These are phyloP conservation scores for Nothophytophthora sp. DNA, from an alignment of 352 stramenopile genomes.

Conservation along the genomic window DNA sequence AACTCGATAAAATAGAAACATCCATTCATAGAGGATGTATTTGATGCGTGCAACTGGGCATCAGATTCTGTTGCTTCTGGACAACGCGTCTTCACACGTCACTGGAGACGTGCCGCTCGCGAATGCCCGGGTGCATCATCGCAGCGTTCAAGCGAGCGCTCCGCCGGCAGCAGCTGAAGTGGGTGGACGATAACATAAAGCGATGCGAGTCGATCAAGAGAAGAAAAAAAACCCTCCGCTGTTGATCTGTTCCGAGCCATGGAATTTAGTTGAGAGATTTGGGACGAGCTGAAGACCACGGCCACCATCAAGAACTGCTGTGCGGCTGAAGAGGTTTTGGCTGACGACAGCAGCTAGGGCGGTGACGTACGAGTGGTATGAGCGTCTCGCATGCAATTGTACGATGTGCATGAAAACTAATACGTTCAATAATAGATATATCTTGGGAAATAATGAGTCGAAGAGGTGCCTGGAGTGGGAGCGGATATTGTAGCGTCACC, in stretches of 20 bases:
- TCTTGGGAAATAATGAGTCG: no score
- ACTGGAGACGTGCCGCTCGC: not conserved
- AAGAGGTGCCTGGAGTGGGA: no score
- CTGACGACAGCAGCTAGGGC: not conserved
- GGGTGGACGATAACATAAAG: conserved; percentile 7
- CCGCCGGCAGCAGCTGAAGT: not conserved
- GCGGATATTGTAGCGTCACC: no score
- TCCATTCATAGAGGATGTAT: no score
- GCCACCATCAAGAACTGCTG: conserved; percentile 10
- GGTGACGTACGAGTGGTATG: no score
- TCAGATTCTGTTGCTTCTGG: conserved; percentile 3
- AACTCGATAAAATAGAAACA: no score
- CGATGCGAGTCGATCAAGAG: not conserved
- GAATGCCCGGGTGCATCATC: conserved; percentile 5
- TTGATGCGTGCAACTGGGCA: conserved; percentile 1
- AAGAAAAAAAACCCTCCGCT: not conserved
- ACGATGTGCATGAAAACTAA: no score
- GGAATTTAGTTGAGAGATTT: conserved; percentile 3
- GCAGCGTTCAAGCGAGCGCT: conserved; percentile 5
- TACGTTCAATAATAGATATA: no score
- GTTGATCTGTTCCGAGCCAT: conserved; percentile 2
- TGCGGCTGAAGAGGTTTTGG: conserved; percentile 4
- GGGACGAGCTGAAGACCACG: conserved; percentile 1
- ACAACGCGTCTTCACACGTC: conserved; percentile 3
- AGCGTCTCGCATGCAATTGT: no score